Conservation (phyloP, 768 basidiomycete genomes). For the Tricholoma flavovirens region DNA sequence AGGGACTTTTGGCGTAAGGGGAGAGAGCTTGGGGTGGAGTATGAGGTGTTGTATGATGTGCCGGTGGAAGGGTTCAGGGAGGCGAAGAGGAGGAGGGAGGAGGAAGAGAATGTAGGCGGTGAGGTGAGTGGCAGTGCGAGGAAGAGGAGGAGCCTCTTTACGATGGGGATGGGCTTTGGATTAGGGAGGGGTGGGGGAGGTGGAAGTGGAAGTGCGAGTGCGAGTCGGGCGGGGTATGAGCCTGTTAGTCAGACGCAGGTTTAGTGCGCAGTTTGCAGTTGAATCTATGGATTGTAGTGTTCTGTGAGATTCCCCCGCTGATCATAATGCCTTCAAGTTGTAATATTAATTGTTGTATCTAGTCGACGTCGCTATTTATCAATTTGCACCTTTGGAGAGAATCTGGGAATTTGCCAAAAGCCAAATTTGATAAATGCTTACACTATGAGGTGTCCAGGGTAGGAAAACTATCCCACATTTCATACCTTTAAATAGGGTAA, state of each 20-base stretch:
- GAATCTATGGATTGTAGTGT: no score
- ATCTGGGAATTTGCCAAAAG: no score
- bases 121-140: slow-evolving; percentile 20
- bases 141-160: slow-evolving; percentile 47
- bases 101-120: slow-evolving; percentile 40
- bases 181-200: slow-evolving; percentile 28
- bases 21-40: slow-evolving; percentile 82
- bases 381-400: no score
- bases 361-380: no score
- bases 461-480: no score
- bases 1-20: slow-evolving; percentile 93
- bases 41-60: slow-evolving; percentile 84
- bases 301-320: no score
- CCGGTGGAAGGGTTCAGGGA: slow-evolving; percentile 80
- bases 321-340: no score
- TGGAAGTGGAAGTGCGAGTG: slow-evolving; percentile 22
- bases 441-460: no score
- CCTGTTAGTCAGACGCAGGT: slow-evolving; percentile 52
- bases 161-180: slow-evolving; percentile 35
- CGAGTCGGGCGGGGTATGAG: slow-evolving; percentile 56
- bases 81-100: slow-evolving; percentile 55
- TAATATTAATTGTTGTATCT: no score
- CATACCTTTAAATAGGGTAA: no score
- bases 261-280: slow-evolving; percentile 12
- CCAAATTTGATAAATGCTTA: no score